Evolutionary conservation across 2,329 filamentous ascomycete species (phyloP).

Genomic region (Magnaporthiopsis incrustans): DNA sequence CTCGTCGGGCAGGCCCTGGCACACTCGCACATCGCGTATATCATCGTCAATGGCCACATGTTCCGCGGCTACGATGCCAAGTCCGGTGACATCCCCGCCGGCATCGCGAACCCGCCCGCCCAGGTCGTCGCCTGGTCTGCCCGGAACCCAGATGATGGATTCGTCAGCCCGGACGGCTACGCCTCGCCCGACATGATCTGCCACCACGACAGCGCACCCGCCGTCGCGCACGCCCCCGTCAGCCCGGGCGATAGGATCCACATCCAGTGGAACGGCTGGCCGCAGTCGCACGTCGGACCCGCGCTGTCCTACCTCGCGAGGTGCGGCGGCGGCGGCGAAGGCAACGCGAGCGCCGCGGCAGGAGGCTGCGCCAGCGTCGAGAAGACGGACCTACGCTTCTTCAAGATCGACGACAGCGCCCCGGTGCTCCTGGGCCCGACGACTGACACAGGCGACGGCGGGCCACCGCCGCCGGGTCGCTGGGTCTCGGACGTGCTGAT

Average conservation of each 20-base stretch:
- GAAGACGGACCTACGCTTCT: slow-evolving; percentile 31
- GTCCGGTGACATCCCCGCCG: slow-evolving; percentile 12
- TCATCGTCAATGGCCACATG: slow-evolving; percentile 36
- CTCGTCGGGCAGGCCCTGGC: slow-evolving; percentile 10
- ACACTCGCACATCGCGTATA: slow-evolving; percentile 24
- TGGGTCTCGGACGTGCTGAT: slow-evolving; percentile 41
- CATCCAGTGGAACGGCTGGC: slow-evolving; percentile 57
- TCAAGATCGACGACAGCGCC: slow-evolving; percentile 32
- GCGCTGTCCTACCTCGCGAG: slow-evolving; percentile 30
- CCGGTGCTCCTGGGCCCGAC: slow-evolving; percentile 19
- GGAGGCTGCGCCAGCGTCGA: slow-evolving; percentile 28
- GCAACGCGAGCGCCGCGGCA: slow-evolving; percentile 12
- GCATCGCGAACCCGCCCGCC: background rate
- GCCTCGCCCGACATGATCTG: slow-evolving; percentile 48
- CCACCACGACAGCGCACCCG: slow-evolving; percentile 48
- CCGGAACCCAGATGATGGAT: slow-evolving; percentile 41
- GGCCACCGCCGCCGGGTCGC: slow-evolving; percentile 13
- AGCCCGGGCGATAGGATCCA: slow-evolving; percentile 46
- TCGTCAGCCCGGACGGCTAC: slow-evolving; percentile 39
- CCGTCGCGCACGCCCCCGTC: slow-evolving; percentile 42
- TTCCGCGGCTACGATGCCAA: slow-evolving; percentile 33
- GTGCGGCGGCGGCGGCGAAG: slow-evolving; percentile 17
- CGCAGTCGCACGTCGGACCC: slow-evolving; percentile 39
- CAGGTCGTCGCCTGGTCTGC: slow-evolving; percentile 45
- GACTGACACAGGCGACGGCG: background rate